Conservation (phyloP, 257 asterid species). For the Nyctanthes arbortristis region DNA sequence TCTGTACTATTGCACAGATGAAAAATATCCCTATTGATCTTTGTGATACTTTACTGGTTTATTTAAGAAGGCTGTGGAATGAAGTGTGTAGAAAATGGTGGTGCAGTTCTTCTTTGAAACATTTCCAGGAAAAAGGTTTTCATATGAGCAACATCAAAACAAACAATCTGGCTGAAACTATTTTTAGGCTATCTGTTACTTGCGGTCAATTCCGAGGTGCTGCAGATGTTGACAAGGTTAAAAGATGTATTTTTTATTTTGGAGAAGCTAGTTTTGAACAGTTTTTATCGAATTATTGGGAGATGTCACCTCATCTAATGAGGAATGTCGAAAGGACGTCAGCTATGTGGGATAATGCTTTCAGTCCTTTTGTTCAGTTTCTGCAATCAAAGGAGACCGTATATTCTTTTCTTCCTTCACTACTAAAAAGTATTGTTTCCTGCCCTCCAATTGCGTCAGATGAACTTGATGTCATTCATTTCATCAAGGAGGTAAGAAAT, state of each 20-base stretch:
- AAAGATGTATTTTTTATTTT: slow-evolving; percentile 39
- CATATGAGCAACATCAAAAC: slow-evolving; percentile 38
- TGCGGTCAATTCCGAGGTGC: slow-evolving; percentile 17
- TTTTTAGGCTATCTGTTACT: slow-evolving; percentile 58
- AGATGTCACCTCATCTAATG: slow-evolving; percentile 52
- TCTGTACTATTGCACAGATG: slow-evolving; percentile 54
- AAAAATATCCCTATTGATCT: slow-evolving; percentile 41
- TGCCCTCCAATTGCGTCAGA: slow-evolving; percentile 74
- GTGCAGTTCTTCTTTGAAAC: slow-evolving; percentile 18
- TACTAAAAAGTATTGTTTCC: slow-evolving; percentile 50
- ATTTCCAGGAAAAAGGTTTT: slow-evolving; percentile 23
- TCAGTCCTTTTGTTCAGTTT: slow-evolving; percentile 43
- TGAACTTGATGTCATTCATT: slow-evolving; percentile 55
- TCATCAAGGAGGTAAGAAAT: slow-evolving; percentile 52
- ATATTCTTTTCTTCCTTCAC: slow-evolving; percentile 43
- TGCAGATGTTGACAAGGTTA: slow-evolving; percentile 28
- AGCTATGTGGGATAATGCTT: slow-evolving; percentile 28
- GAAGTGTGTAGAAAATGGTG: slow-evolving; percentile 39
- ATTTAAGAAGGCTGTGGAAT: slow-evolving; percentile 47
- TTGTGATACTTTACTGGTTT: slow-evolving; percentile 29
- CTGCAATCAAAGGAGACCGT: slow-evolving; percentile 43
- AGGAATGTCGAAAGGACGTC: slow-evolving; percentile 37
- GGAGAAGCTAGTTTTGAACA: slow-evolving; percentile 36
- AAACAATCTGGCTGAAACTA: slow-evolving; percentile 54
- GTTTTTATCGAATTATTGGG: slow-evolving; percentile 63